phyloP scores from a whole-genome alignment of 306 rosid genomes.

The Citrullus amarus region DNA sequence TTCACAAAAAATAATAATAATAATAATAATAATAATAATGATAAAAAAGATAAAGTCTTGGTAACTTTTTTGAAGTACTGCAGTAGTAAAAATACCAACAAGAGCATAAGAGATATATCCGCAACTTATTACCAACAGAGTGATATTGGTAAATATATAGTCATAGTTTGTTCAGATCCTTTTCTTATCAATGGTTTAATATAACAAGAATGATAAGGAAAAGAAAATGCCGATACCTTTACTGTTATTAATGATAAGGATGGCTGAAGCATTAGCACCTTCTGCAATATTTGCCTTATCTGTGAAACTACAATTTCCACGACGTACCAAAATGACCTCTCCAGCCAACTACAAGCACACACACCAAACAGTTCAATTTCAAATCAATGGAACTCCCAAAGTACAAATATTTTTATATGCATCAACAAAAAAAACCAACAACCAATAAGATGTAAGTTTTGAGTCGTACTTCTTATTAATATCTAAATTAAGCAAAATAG shows the following conservation, averaged over 20 bases:
- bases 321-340: slow-evolving; percentile 73
- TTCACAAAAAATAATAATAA: neutral
- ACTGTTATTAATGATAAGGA: slow-evolving; percentile 66
- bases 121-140: neutral
- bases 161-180: neutral
- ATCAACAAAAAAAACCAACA: neutral
- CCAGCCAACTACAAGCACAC: slow-evolving; percentile 55
- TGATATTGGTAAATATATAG: neutral
- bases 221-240: slow-evolving; percentile 40
- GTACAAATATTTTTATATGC: slow-evolving; percentile 9
- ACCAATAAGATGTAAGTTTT: neutral
- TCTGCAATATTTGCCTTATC: slow-evolving; percentile 86
- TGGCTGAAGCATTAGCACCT: slow-evolving; percentile 74
- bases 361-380: slow-evolving; percentile 26
- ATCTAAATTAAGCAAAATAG: neutral
- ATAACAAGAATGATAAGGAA: slow-evolving; percentile 8
- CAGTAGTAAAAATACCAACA: neutral
- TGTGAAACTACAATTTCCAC: slow-evolving; percentile 97
- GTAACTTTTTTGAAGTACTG: neutral
- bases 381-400: slow-evolving; percentile 16
- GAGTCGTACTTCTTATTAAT: neutral
- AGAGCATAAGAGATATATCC: neutral
- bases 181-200: neutral
- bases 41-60: neutral
- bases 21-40: neutral